phyloP scores from a whole-genome alignment of 805 yeast species.

The Debaryomyces maramus region DNA sequence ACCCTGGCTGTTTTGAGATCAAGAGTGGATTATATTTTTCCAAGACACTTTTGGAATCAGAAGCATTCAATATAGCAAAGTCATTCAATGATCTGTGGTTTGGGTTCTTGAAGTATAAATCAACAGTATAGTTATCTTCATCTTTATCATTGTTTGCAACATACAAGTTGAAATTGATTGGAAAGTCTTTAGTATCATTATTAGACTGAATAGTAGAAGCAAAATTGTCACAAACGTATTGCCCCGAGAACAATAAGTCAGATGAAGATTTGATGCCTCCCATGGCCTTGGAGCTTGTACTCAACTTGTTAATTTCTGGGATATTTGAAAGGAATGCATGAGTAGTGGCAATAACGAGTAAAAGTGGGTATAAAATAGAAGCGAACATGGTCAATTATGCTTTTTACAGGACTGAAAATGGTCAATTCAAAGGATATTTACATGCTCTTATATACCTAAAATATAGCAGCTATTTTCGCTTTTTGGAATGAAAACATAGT shows the following conservation, averaged over 20 bases:
- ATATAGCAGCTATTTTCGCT: too few species aligned
- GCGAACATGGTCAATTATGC: neutral
- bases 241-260: conserved; percentile 13
- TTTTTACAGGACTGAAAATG: too few species aligned
- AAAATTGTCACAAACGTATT: conserved; percentile 18
- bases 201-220: conserved; percentile 12
- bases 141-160: conserved; percentile 9
- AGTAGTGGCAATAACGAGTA: neutral
- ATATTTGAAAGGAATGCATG: conserved; percentile 5
- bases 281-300: neutral
- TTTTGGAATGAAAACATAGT: neutral
- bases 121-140: conserved; percentile 16
- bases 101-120: conserved; percentile 16
- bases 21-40: conserved; percentile 11
- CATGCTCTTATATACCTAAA: neutral
- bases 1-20: conserved; percentile 8
- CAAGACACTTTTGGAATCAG: conserved; percentile 8
- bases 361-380: neutral
- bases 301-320: conserved; percentile 2
- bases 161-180: conserved; percentile 16
- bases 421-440: neutral
- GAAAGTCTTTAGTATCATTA: conserved; percentile 15
- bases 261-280: conserved; percentile 10
- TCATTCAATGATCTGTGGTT: conserved; percentile 6
- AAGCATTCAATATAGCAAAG: conserved; percentile 11